Evolutionary conservation across 129 eudicot species (phyloP).

Genomic region (Chrysanthemum seticuspe): DNA sequence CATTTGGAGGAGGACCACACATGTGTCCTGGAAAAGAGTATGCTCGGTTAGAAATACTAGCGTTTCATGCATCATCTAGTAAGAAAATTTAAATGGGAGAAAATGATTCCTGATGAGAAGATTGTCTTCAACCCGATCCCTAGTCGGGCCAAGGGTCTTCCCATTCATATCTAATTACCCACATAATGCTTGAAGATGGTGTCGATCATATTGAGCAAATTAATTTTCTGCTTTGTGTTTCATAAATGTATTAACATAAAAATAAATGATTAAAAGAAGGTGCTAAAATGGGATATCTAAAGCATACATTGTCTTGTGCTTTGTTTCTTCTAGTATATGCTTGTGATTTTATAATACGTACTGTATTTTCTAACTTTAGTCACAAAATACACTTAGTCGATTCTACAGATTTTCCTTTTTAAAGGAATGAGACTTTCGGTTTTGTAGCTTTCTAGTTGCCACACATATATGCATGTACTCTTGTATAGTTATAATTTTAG

Average conservation of each 20-base stretch:
- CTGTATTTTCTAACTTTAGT: not conserved
- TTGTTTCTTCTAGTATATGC: no score
- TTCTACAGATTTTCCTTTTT: no score
- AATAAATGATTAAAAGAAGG: no score
- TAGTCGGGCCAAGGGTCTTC: constrained; percentile 29
- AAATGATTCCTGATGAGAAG: not conserved
- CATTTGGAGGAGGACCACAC: no score
- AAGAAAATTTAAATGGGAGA: constrained; percentile 16
- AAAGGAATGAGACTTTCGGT: no score
- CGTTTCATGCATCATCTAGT: no score
- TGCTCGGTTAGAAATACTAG: no score
- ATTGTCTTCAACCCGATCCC: no score
- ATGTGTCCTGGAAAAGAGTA: no score
- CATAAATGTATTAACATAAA: not conserved
- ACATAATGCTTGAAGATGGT: constrained; percentile 19
- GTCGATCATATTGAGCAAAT: not conserved
- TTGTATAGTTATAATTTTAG: not conserved
- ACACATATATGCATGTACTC: not conserved
- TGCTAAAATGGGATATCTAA: no score
- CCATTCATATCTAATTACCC: constrained; percentile 25
- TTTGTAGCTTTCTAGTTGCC: no score
- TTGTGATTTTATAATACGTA: not conserved
- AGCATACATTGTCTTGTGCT: no score
- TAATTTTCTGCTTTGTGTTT: constrained; percentile 3
- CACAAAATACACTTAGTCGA: not conserved